These are phyloP conservation scores for Exophiala lecanii-corni DNA, from an alignment of 2,329 filamentous ascomycete genomes.

Conservation along the genomic window DNA sequence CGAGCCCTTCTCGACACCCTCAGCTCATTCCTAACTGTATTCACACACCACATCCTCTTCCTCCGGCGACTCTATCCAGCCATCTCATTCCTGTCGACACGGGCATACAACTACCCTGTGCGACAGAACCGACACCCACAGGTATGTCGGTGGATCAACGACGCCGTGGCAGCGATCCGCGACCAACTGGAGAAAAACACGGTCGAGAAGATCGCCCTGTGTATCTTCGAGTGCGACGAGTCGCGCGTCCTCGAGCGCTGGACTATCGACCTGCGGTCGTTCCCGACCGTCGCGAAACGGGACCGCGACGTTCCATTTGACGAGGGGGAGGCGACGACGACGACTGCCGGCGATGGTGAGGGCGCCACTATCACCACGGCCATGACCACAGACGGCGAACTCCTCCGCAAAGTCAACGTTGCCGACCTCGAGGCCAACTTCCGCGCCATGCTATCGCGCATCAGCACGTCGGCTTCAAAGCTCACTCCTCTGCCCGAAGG, in stretches of 20 bases:
- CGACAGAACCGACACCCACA: slow-evolving; percentile 81
- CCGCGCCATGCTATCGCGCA: slow-evolving; percentile 42
- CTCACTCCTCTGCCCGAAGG: slow-evolving; percentile 24
- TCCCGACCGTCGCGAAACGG: slow-evolving; percentile 43
- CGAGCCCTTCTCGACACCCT: slow-evolving; percentile 53
- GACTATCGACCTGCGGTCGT: slow-evolving; percentile 55
- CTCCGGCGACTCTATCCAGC: slow-evolving; percentile 74
- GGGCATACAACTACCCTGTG: slow-evolving; percentile 78
- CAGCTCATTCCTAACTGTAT: slow-evolving; percentile 72
- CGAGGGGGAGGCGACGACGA: slow-evolving; percentile 8
- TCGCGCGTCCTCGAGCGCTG: slow-evolving; percentile 55
- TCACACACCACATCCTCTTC: slow-evolving; percentile 81
- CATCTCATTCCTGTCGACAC: slow-evolving; percentile 70
- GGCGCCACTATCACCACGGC: slow-evolving; percentile 39
- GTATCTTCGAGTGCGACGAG: slow-evolving; percentile 49
- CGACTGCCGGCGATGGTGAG: slow-evolving; percentile 9
- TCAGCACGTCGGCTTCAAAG: slow-evolving; percentile 37
- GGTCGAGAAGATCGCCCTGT: slow-evolving; percentile 52
- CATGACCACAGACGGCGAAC: slow-evolving; percentile 32
- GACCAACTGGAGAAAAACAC: slow-evolving; percentile 62
- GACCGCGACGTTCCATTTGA: slow-evolving; percentile 50
- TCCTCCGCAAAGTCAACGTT: slow-evolving; percentile 23
- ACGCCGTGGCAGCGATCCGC: slow-evolving; percentile 69
- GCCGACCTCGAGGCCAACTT: slow-evolving; percentile 47
- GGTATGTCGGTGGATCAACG: slow-evolving; percentile 79